Conservation (phyloP, 2,329 filamentous ascomycete genomes). For the Huntiella omanensis region DNA sequence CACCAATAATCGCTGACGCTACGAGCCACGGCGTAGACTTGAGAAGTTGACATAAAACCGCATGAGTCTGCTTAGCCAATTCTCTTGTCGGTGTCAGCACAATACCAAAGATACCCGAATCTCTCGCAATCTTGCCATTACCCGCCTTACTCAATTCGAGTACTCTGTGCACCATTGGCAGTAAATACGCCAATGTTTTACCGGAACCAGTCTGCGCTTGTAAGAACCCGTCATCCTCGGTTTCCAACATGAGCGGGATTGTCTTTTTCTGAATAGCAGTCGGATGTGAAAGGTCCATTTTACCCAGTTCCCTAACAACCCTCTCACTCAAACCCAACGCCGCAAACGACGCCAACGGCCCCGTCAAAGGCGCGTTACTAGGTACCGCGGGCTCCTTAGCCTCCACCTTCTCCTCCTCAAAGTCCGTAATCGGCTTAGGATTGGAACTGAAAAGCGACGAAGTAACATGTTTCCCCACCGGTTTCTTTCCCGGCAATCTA, state of each 20-base stretch:
- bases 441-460: conserved; percentile 90
- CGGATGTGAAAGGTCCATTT: conserved; percentile 74
- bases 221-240: conserved; percentile 80
- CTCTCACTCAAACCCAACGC: conserved; percentile 65
- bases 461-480: conserved; percentile 40
- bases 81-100: conserved; percentile 89
- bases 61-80: conserved; percentile 80
- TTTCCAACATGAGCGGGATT: conserved; percentile 59
- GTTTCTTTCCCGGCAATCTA: conserved; percentile 1
- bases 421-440: conserved; percentile 48
- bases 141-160: conserved; percentile 50
- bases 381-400: conserved; percentile 40
- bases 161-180: conserved; percentile 80
- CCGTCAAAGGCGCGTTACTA: conserved; percentile 76
- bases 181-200: conserved; percentile 88
- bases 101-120: conserved; percentile 83
- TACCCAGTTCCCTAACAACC: conserved; percentile 67
- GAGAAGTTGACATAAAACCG: conserved; percentile 67
- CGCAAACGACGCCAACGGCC: conserved; percentile 71
- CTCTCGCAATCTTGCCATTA: conserved; percentile 43
- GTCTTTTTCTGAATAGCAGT: conserved; percentile 90
- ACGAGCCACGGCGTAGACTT: conserved; percentile 90
- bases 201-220: conserved; percentile 95
- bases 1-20: conserved; percentile 60
- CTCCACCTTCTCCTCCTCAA: conserved; percentile 30